phyloP scores from a whole-genome alignment of 805 yeast species.

The Brettanomyces bruxellensis region DNA sequence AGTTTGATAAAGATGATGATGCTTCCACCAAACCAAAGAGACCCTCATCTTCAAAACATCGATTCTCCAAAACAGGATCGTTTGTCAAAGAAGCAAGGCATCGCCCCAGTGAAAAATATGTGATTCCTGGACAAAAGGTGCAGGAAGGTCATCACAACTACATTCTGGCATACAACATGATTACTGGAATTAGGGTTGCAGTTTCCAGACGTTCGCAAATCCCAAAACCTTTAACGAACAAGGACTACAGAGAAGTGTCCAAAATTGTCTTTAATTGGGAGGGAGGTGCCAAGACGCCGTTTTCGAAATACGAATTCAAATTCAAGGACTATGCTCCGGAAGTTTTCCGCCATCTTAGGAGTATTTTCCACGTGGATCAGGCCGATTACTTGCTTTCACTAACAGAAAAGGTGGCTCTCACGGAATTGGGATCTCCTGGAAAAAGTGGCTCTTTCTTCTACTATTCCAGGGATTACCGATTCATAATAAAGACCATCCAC shows the following conservation, averaged over 20 bases:
- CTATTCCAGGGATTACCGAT: constrained; percentile 87
- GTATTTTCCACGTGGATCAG: constrained; percentile 80
- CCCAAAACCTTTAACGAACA: constrained; percentile 60
- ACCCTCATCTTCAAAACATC: constrained; percentile 7
- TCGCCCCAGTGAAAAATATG: constrained; percentile 17
- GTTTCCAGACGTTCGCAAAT: constrained; percentile 87
- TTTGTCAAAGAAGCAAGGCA: constrained; percentile 14
- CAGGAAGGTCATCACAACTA: constrained; percentile 87
- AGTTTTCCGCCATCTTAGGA: constrained; percentile 80
- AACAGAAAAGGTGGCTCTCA: constrained; percentile 85
- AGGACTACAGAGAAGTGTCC: constrained; percentile 63
- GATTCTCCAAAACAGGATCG: constrained; percentile 15
- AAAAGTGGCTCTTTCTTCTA: constrained; percentile 95
- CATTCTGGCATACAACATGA: constrained; percentile 92
- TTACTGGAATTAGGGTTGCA: constrained; percentile 92
- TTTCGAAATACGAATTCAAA: constrained; percentile 90
- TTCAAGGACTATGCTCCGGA: constrained; percentile 95
- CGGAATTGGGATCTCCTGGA: constrained; percentile 93
- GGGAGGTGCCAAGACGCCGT: constrained; percentile 86
- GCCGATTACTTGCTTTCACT: constrained; percentile 91
- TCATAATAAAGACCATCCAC: constrained; percentile 92
- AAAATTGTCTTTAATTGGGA: constrained; percentile 80
- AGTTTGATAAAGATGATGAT: background rate
- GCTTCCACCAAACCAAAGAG: background rate
- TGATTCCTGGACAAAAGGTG: constrained; percentile 23